Base-by-base conservation (phyloP, 371 early-diverging fungal genomes). In the Dinochytrium kinnereticum region DNA sequence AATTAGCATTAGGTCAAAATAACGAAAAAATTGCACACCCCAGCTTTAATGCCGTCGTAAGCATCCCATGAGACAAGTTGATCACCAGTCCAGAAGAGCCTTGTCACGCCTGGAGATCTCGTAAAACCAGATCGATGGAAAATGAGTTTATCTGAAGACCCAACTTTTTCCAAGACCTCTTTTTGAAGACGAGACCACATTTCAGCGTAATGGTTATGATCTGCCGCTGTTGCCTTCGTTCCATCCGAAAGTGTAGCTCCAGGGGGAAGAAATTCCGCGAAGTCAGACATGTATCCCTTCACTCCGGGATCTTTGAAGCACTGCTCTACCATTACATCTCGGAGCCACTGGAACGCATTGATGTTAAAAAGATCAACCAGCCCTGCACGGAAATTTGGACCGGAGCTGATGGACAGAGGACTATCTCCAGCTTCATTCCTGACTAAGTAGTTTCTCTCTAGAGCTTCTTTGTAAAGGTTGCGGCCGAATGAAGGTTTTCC, bases 31-130 rank as follows among this genome's bases (percentile, higher is more conserved):
- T 13, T 15, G 30, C 66, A 34, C n/a, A 66, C 19, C 15, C 53
- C 69, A 7, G 50, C 33, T 38, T 73, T 57, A 30, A 33, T 50
- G 15, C 34, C 51, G 59, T 57, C 69, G 59, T 30, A 65, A 72
- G 72, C 74, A 85, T 85, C 19, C 84, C 81, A 70, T 81, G 51
- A 85, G 73, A n/a, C 86, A 85, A 69, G 80, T 76, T 81, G 76
- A 49, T 84, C 83, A 2, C 86, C 86, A 30, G 85, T 75, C 80
- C 85, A 84, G 53, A 85, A 68, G 3, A 24, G 26, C 7, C 53
- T 34, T 21, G 68, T 68, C 33, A 44, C 36, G 1, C 70, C 70
- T 28, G 70, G 70, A 3, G 39, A 38, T 21, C 51, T 55, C 19
- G 70, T 70, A 30, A 57, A 70, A 5, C 70, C 70, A 24, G 70